These are phyloP conservation scores for Capsella bursapastoris DNA, from an alignment of 345 rosid genomes.

Conservation along the genomic window DNA sequence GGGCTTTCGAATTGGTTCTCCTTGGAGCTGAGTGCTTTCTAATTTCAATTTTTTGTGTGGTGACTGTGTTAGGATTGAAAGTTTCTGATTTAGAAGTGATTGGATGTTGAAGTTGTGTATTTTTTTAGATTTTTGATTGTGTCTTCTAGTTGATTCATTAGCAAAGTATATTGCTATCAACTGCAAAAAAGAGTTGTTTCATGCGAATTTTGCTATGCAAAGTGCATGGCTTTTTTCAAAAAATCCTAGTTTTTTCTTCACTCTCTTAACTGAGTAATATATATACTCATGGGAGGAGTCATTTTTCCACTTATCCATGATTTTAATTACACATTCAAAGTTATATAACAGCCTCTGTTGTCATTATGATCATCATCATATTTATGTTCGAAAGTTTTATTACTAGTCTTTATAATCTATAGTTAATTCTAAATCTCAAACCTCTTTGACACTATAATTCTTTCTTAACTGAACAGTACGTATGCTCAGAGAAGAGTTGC, in stretches of 20 bases:
- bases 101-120: neutral
- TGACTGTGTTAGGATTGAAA: constrained; percentile 5
- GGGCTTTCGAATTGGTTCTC: constrained; percentile 5
- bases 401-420: neutral
- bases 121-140: neutral
- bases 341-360: neutral
- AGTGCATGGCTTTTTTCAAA: neutral
- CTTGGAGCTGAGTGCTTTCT: neutral
- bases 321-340: neutral
- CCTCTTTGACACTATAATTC: constrained; percentile 19
- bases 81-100: constrained; percentile 24
- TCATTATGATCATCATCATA: neutral
- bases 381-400: neutral
- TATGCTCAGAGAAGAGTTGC: constrained; percentile 96
- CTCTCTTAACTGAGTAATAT: neutral
- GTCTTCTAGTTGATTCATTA: neutral
- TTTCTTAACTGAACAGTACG: constrained; percentile 57
- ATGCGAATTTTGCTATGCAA: neutral
- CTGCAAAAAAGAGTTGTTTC: neutral
- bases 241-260: neutral
- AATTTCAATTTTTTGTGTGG: constrained; percentile 9
- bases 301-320: neutral
- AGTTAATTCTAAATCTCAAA: constrained; percentile 2
- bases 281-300: no score
- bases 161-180: neutral